Conservation (phyloP, 805 yeast species). For the Pichia gijzeniarum region DNA sequence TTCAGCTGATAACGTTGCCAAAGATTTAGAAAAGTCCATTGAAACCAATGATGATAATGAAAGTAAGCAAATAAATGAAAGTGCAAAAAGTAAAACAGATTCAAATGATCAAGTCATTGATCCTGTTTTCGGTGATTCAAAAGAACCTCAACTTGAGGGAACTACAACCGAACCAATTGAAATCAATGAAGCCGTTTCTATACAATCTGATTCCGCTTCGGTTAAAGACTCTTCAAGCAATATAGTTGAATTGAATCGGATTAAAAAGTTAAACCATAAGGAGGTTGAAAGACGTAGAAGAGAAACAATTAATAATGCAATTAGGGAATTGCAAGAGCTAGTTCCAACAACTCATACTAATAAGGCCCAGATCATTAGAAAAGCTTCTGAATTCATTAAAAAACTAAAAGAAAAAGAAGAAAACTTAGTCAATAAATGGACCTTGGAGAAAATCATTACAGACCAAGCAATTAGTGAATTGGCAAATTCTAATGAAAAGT, state of each 20-base stretch:
- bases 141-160: too few relatives aligned
- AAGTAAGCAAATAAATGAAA: background rate
- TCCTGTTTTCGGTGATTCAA: slow-evolving; percentile 6
- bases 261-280: slow-evolving; percentile 85
- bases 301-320: slow-evolving; percentile 83
- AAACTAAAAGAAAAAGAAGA: slow-evolving; percentile 86
- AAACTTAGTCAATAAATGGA: slow-evolving; percentile 89
- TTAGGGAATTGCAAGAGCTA: slow-evolving; percentile 66
- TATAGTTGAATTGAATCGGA: slow-evolving; percentile 26
- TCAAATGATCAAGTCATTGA: slow-evolving; percentile 3
- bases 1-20: background rate
- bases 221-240: background rate
- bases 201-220: background rate
- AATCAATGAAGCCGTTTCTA: background rate
- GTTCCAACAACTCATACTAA: slow-evolving; percentile 82
- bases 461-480: slow-evolving; percentile 89
- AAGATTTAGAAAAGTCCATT: background rate
- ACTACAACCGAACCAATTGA: too few relatives aligned
- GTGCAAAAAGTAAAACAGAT: background rate
- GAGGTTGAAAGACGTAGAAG: slow-evolving; percentile 93
- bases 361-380: slow-evolving; percentile 81
- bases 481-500: slow-evolving; percentile 76
- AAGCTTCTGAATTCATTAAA: slow-evolving; percentile 87
- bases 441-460: slow-evolving; percentile 82
- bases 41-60: background rate